Evolutionary conservation across 2,329 filamentous ascomycete species (phyloP).

Genomic region (Paecilomyces formosus): DNA sequence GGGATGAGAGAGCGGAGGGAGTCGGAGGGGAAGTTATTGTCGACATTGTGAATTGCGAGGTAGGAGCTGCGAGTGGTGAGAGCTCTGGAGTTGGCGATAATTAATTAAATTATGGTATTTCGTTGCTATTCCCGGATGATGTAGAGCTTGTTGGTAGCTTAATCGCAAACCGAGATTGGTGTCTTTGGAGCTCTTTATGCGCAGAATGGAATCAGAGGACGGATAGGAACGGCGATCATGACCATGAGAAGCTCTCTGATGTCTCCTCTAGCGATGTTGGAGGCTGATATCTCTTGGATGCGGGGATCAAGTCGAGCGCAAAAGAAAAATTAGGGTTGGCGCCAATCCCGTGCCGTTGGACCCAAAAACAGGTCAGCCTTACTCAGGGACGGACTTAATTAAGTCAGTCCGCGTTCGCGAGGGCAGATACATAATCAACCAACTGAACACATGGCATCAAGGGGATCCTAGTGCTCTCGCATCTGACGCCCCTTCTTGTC

Average conservation of each 20-base stretch:
- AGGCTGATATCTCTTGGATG: background rate
- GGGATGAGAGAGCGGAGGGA: conserved; percentile 33
- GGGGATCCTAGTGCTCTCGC: background rate
- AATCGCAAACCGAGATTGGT: background rate
- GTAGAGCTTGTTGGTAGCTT: background rate
- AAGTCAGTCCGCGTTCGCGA: background rate
- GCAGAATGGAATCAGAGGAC: background rate
- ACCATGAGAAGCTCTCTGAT: background rate
- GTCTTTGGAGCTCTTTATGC: background rate
- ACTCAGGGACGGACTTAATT: too few relatives aligned
- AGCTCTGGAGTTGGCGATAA: background rate
- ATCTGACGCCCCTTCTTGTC: background rate
- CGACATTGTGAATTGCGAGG: conserved; percentile 1
- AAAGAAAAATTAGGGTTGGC: background rate
- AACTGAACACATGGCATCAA: conserved; percentile 7
- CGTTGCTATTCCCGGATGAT: background rate
- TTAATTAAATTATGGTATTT: background rate
- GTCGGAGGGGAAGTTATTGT: conserved; percentile 8
- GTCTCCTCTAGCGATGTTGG: background rate
- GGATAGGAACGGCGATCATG: background rate
- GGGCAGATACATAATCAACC: background rate
- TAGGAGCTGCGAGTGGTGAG: conserved; percentile 10
- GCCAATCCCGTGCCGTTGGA: background rate
- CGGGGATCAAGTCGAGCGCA: background rate
- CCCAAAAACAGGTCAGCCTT: background rate